Conservation (phyloP, 768 basidiomycete species). For the Xerocomus brunneocitrinus region DNA sequence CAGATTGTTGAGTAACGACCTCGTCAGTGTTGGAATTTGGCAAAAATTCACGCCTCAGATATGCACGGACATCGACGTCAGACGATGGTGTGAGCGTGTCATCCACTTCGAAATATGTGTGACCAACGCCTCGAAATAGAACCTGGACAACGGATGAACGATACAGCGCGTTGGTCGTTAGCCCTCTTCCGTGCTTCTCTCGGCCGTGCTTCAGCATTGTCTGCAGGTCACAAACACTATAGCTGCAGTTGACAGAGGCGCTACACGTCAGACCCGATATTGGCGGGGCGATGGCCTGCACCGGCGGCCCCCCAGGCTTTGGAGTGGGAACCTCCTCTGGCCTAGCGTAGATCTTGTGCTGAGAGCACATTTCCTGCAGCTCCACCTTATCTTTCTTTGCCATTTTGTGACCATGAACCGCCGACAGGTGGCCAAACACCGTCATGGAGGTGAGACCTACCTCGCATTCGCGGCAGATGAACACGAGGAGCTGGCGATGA, state of each 20-base stretch:
- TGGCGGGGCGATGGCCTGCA: background rate
- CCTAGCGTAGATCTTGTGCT: background rate
- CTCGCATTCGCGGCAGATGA: background rate
- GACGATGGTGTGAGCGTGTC: background rate
- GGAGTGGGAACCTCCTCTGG: background rate
- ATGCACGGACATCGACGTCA: background rate
- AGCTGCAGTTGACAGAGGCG: background rate
- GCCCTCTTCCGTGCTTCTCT: background rate
- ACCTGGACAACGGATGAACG: background rate
- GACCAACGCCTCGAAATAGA: conserved; percentile 5
- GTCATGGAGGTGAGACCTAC: background rate
- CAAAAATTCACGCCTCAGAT: background rate
- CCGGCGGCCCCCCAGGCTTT: background rate
- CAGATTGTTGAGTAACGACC: background rate
- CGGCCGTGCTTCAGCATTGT: conserved; percentile 2
- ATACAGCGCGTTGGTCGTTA: background rate
- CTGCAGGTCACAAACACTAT: background rate
- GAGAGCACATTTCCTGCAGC: background rate
- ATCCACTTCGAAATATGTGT: conserved; percentile 4
- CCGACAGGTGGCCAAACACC: background rate
- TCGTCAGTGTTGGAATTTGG: background rate
- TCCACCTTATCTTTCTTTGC: background rate
- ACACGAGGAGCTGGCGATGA: background rate
- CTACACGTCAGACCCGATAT: background rate
- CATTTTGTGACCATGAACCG: background rate